Evolutionary conservation across 208 protist species (phyloP), one percentile per base, ranked within the genome.

Genomic region (Trypanosoma mega): DNA sequence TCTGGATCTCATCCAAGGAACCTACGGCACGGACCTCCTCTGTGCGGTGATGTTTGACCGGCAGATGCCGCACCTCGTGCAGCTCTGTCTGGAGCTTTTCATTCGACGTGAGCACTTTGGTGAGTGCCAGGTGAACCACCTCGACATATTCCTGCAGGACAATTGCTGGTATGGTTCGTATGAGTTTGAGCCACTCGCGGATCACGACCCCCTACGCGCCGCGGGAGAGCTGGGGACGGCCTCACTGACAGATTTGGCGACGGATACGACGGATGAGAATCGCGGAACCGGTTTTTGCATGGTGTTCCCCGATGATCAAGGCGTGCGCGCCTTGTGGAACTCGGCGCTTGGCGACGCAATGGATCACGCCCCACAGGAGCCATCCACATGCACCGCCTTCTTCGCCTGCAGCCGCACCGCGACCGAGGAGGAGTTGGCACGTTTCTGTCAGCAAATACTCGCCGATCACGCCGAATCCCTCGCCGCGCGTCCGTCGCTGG

Each of bases 21-120:
- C 78, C 68, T 84, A 83, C 68, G 79, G 76, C 44, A 78, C 80
- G 59, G 82, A 90, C 57, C 52, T 91, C 24, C 49, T 89, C 30
- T 93, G 83, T 65, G 71, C 82, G 46, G 75, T 87, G 47, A 84
- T 93, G 63, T 93, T 90, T 60, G 87, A 93, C 63, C 72, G 78
- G 30, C 68, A 88, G 51, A 70, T 76, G 52, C 75, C 78, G 20
- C 82, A 90, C 43, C 74, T 93, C 14, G 65, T 68, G 34, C 87
- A 90, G 58, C 34, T 86, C 14, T 84, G 88, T 53, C 71, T 87
- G 34, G 84, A 89, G 61, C 53, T 90, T 8, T 86, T 84, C 48
- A 82, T 97, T 44, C 85, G 77, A 29, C 85, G 87, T 36, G 81
- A 92, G 60, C 82, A 87, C 70, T 89, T 87, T 61, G 77, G 87